These are phyloP conservation scores for Angophora floribunda DNA, from an alignment of 345 rosid genomes.

Conservation along the genomic window DNA sequence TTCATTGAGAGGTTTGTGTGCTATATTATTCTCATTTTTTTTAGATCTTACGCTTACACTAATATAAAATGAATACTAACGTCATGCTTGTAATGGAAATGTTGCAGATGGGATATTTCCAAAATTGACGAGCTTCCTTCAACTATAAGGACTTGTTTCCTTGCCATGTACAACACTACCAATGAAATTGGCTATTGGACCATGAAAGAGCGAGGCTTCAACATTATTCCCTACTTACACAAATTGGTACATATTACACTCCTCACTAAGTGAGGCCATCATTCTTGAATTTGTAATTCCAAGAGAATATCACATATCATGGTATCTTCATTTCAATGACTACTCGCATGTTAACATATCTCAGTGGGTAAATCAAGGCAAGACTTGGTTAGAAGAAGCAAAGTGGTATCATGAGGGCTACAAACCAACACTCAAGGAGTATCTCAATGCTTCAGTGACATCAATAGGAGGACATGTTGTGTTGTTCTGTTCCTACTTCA, in stretches of 20 bases:
- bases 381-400: slow-evolving; percentile 2
- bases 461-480: background rate
- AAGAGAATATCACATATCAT: background rate
- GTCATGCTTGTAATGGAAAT: background rate
- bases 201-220: slow-evolving; percentile 3
- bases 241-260: background rate
- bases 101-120: slow-evolving; percentile 4
- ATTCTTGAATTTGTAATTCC: background rate
- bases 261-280: background rate
- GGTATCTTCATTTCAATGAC: background rate
- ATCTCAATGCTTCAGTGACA: background rate
- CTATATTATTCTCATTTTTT: background rate
- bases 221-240: slow-evolving; percentile 2
- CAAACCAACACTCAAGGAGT: slow-evolving; percentile 1
- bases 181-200: slow-evolving; percentile 1
- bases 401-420: slow-evolving; percentile 3
- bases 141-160: background rate
- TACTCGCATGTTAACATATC: background rate
- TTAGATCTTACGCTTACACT: background rate
- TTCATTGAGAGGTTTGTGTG: slow-evolving; percentile 3
- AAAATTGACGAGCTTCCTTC: slow-evolving; percentile 4
- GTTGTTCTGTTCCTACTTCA: background rate
- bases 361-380: slow-evolving; percentile 6
- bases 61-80: background rate
- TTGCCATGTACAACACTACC: slow-evolving; percentile 10